Percentiles rank a stretch among this genome's conserved stretches.
phyloP scores from a whole-genome alignment of 371 early-diverging fungal species.

The Saksenaea oblongispora region DNA sequence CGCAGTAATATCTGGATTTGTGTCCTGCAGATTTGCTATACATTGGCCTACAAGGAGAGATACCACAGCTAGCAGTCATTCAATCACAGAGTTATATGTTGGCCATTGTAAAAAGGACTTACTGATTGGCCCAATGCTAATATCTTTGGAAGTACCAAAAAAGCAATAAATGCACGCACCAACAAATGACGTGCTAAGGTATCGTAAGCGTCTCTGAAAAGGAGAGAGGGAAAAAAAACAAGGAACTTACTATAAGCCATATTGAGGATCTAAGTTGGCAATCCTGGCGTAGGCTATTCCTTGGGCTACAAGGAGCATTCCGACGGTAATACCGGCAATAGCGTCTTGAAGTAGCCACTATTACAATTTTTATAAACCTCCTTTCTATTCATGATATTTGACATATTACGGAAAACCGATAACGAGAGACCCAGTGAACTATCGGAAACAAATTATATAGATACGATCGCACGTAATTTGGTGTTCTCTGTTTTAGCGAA shows the following conservation, averaged over 20 bases:
- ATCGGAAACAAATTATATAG: conserved; percentile 8
- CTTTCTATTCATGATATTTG: no score
- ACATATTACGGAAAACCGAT: conserved; percentile 9
- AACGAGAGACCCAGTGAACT: conserved; percentile 11
- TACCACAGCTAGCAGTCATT: conserved; percentile 57
- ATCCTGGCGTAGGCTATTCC: conserved; percentile 84
- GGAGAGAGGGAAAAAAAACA: not conserved
- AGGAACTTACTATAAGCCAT: conserved; percentile 25
- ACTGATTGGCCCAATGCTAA: conserved; percentile 66
- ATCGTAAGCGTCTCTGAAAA: not conserved
- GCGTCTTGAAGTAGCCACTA: conserved; percentile 81
- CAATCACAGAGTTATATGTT: not conserved
- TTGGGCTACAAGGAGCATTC: conserved; percentile 84
- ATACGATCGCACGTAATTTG: not conserved
- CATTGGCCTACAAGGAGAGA: conserved; percentile 70
- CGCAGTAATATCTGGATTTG: conserved; percentile 36
- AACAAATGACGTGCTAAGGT: conserved; percentile 55
- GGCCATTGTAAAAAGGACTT: conserved; percentile 3
- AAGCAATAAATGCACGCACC: conserved; percentile 70
- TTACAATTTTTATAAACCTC: not conserved
- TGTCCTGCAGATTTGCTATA: conserved; percentile 40
- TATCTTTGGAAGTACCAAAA: conserved; percentile 79
- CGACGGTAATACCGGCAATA: conserved; percentile 88
- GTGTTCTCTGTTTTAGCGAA: not conserved
- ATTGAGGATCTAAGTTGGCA: conserved; percentile 66